phyloP scores from a whole-genome alignment of 257 asterid genomes.

The Leptodermis oblonga region DNA sequence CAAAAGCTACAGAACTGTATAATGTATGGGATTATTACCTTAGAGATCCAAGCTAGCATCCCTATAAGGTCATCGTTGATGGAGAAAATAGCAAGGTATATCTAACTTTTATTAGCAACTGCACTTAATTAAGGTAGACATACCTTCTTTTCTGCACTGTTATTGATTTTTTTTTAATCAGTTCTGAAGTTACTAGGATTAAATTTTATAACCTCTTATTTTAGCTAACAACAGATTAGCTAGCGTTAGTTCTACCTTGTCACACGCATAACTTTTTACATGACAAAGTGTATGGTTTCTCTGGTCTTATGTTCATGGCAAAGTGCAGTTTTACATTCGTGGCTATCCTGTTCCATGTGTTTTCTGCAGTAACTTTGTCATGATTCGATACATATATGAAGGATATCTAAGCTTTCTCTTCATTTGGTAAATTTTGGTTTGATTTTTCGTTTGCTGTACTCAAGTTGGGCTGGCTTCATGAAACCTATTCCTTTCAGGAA shows the following conservation, averaged over 20 bases:
- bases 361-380: neutral
- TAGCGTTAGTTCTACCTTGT: neutral
- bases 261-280: neutral
- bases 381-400: no score
- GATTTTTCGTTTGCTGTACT: neutral
- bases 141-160: neutral
- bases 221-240: neutral
- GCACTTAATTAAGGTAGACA: neutral
- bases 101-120: neutral
- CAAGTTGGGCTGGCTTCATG: neutral
- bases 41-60: slow-evolving; percentile 80
- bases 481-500: slow-evolving; percentile 17
- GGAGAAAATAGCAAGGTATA: slow-evolving; percentile 56
- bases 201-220: neutral
- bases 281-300: neutral
- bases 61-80: slow-evolving; percentile 46
- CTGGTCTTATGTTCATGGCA: neutral
- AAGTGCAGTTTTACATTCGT: neutral
- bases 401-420: neutral
- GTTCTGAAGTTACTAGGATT: neutral
- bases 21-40: slow-evolving; percentile 66
- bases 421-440: neutral
- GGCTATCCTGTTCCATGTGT: neutral
- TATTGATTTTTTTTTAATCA: neutral
- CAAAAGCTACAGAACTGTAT: slow-evolving; percentile 36